Conservation (phyloP, 345 rosid species). For the Trapa incisa region DNA sequence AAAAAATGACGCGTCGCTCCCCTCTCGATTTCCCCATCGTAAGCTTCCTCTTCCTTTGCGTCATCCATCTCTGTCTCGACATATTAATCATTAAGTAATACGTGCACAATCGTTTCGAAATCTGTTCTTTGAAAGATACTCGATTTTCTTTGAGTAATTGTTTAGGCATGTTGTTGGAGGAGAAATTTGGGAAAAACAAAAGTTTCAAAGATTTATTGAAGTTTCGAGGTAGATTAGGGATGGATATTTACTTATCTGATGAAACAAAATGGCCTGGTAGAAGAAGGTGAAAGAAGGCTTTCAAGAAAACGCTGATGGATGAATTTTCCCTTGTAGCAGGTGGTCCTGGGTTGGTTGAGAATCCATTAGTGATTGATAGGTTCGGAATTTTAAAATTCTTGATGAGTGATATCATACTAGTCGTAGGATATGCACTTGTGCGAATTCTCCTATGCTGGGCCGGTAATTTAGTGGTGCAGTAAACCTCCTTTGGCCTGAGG, state of each 20-base stretch:
- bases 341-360: neutral
- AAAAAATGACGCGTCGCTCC: constrained; percentile 28
- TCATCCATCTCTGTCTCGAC: neutral
- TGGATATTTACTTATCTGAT: neutral
- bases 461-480: neutral
- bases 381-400: neutral
- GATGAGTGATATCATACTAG: neutral
- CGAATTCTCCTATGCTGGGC: neutral
- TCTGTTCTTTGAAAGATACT: neutral
- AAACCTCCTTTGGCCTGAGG: neutral
- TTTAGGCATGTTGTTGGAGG: neutral
- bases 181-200: neutral
- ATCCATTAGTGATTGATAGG: neutral
- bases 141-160: neutral
- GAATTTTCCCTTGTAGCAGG: neutral
- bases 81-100: no score
- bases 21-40: constrained; percentile 27
- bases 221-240: neutral
- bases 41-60: neutral
- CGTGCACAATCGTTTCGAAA: no score
- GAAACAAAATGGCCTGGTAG: neutral
- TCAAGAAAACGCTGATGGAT: neutral
- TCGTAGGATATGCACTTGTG: neutral
- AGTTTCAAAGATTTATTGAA: neutral
- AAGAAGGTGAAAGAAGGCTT: neutral